phyloP scores from a whole-genome alignment of 371 early-diverging fungal species.

The Zopfochytrium polystomum region DNA sequence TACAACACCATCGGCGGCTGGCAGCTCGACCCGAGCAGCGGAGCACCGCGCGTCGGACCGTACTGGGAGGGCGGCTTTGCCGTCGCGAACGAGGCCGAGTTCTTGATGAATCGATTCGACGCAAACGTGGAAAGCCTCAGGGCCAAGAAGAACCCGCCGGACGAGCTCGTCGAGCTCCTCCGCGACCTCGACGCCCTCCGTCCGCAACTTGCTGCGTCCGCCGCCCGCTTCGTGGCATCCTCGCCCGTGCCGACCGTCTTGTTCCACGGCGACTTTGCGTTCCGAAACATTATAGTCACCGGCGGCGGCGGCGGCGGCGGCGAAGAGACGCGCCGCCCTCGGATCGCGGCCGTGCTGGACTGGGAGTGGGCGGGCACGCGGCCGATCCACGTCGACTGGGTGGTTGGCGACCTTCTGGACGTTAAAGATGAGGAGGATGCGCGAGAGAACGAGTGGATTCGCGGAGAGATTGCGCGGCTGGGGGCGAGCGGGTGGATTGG shows the following conservation, averaged over 20 bases:
- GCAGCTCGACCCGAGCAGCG: not conserved
- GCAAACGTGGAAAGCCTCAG: not conserved
- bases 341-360: conserved; percentile 7
- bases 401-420: conserved; percentile 9
- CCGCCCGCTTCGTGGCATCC: not conserved
- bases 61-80: conserved; percentile 1
- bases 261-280: conserved; percentile 22
- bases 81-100: not conserved
- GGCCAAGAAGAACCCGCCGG: not conserved
- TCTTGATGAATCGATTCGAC: not conserved
- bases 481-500: too few relatives aligned
- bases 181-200: not conserved
- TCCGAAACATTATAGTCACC: conserved; percentile 21
- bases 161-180: not conserved
- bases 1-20: conserved; percentile 6
- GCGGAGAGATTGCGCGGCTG: too few relatives aligned
- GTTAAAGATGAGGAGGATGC: not conserved
- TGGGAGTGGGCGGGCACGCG: conserved; percentile 24
- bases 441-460: conserved; percentile 21
- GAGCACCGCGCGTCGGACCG: not conserved
- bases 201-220: not conserved
- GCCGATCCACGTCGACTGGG: conserved; percentile 3
- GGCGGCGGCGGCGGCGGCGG: not conserved
- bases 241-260: conserved; percentile 8
- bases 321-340: not conserved